Conservation (phyloP, 2,329 filamentous ascomycete genomes). For the Cladosporium sp. region DNA sequence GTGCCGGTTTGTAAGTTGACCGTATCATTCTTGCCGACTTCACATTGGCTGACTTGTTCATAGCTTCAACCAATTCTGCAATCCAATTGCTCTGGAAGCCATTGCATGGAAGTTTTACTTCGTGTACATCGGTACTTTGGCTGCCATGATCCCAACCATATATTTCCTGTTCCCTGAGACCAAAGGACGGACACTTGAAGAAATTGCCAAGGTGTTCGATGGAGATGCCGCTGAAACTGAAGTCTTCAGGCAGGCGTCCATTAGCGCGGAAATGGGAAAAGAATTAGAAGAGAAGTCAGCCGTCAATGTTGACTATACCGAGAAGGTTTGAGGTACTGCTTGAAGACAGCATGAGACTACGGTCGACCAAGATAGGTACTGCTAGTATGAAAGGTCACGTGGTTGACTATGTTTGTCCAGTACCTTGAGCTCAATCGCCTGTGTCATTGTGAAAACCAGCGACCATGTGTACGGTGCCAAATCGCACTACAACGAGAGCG, state of each 20-base stretch:
- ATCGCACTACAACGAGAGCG: no score
- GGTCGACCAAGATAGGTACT: no score
- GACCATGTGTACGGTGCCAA: no score
- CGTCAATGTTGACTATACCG: conserved; percentile 3
- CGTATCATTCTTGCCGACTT: not conserved
- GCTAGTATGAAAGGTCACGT: no score
- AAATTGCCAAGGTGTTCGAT: conserved; percentile 42
- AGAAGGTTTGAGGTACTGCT: conserved; percentile 6
- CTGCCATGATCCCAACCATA: conserved; percentile 20
- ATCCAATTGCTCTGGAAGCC: conserved; percentile 37
- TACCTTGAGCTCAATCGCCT: no score
- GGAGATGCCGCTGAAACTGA: conserved; percentile 14
- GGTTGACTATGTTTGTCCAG: no score
- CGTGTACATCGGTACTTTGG: conserved; percentile 35
- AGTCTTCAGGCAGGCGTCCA: conserved; percentile 2
- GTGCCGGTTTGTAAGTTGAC: conserved; percentile 1
- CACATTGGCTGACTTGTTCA: not conserved
- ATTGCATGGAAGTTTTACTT: conserved; percentile 43
- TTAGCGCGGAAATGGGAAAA: not conserved
- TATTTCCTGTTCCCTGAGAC: conserved; percentile 23
- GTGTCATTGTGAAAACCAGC: no score
- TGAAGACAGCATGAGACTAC: no score
- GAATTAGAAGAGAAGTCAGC: not conserved
- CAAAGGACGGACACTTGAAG: conserved; percentile 32
- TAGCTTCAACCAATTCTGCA: conserved; percentile 36